Base-by-base conservation (phyloP, 1,284 basidiomycete genomes). In the Termitomyces sp. region DNA sequence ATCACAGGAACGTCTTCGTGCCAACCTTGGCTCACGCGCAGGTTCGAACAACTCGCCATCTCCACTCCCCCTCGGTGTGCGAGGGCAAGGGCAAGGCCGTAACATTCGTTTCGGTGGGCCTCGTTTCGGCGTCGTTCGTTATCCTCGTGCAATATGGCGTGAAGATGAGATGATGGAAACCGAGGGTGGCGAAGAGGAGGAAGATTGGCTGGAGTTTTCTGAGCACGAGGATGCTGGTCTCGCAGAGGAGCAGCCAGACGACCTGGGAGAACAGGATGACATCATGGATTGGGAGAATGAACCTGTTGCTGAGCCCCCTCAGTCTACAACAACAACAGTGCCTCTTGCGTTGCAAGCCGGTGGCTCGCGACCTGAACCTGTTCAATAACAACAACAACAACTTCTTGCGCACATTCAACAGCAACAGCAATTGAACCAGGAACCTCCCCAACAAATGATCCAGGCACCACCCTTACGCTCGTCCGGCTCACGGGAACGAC, bases 121-220 rank as follows among this genome's bases (percentile, higher is more conserved):
- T 1, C 33, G 54, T 8, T 77, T 83, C 36, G 77, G 72, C 28
- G 81, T 90, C 0, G 82, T 84, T 64, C 79, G 86, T 17, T 92
- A 90, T 62, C 84, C 86, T 0, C 89, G 88, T 2, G 84, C 87
- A 0, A 83, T 91, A 1, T 92, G 90, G 91, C 80, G 82, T 52
- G 87, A 89, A 33, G 87, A 87, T 0, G 90, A 93, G 50, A 33
- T 39, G n/a, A 33, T 55, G 42, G 54, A 55, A 9, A 45, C 38
- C 10, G 84, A 88, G 6, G n/a, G 3, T 10, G 21, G 5, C 26
- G 88, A 90, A 28, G 84, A 86, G 1, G 86, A 89, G 30, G 69
- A 76, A 0, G 86, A 90, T 54, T 90, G 85, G 81, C 85, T 86
- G 33, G 87, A 84, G n/a, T 79, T 76, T 9, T 88, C 88, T 53